Evolutionary conservation across 305 asterid species (phyloP), one percentile per base, ranked within the genome.

Genomic region (Fraxinus baroniana): DNA sequence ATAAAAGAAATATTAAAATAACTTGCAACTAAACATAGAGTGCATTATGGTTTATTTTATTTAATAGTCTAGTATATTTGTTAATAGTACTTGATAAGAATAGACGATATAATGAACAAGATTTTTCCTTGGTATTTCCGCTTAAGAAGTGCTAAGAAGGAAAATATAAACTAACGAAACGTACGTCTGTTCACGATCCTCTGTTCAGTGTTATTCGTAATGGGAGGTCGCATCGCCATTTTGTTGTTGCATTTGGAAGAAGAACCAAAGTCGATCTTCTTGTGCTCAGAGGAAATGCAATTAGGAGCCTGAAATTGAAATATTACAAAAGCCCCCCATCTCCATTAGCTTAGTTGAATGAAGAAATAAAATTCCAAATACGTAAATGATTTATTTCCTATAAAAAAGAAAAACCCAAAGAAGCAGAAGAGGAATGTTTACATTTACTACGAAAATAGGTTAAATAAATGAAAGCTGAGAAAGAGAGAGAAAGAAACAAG

Each of bases 211-310:
- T 80, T 86, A 60, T 33, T 87, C 32, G 86, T 78, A 78, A 86
- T 28, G 9, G 93, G 80, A 24, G 96, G 87, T 81, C 87, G 89
- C 74, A 84, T 83, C 24, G 91, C 46, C 84, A 84, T 84, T 83
- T 74, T 87, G 85, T 75, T 87, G 90, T 85, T 90, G 89, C 89
- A 90, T 87, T 79, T 92, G 20, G 98, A 91, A 77, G 98, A 90
- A 39, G 95, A 91, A 4, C 93, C 95, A 9, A 86, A 70, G 26
- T 94, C 95, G 76, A 87, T 85, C 85, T 89, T 89, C 85, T 89
- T 89, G 87, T 89, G 84, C 70, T 88, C 92, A 35, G 88, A 82
- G 28, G 87, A 35, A 41, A 79, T 60, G 60, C 80, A 49, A 87
- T 81, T 90, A 0, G 86, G 87, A 30, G 80, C 91, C 97, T 91